Evolutionary conservation across 768 basidiomycete genomes (phyloP), one percentile per base, ranked within the genome.

Genomic region (Leccinellum rugosiceps): DNA sequence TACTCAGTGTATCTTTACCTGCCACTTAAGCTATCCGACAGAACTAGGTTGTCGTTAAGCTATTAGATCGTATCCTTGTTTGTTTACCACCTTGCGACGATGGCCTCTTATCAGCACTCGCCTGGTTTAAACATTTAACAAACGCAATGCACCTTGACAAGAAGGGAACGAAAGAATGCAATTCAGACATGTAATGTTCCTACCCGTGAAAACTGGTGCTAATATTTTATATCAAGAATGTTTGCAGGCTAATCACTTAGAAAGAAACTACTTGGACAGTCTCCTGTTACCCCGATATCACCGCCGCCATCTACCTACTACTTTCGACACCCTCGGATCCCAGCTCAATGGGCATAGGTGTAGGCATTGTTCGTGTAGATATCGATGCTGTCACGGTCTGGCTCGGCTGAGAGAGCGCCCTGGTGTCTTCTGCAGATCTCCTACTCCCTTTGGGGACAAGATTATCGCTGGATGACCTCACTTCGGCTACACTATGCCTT

Each of bases 351-450:
- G 43, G 68, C 7, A 68, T 67, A 19, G 74, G 73, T 8, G 64
- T 59, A 7, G 75, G 79, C 26, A 75, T 77, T 2, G 44, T 61
- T 55, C 68, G 69, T 53, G 67, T 68, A 2, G 76, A 75, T 44
- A 68, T 77, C 44, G 34, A 76, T 66, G 54, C 71, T 78, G 4
- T 21, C 38, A 26, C 14, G 51, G 19, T 32, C 38, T 25, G 49
- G 23, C 17, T 43, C 15, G 51, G 45, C 46, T 34, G 32, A 28
- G 50, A 25, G 19, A 19, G 23, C 44, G 9, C 14, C 31, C 45
- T 46, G 26, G 43, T 11, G 2, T 57, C 53, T 19, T 58, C 64
- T 21, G 41, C 25, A n/a, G 57, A 65, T 55, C 35, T 47, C 38
- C 50, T 28, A 31, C 32, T 45, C 7, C 45, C 25, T 17, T 50